Conservation (phyloP, 176 grass and related monocot genomes). For the Phoenix roebelenii region DNA sequence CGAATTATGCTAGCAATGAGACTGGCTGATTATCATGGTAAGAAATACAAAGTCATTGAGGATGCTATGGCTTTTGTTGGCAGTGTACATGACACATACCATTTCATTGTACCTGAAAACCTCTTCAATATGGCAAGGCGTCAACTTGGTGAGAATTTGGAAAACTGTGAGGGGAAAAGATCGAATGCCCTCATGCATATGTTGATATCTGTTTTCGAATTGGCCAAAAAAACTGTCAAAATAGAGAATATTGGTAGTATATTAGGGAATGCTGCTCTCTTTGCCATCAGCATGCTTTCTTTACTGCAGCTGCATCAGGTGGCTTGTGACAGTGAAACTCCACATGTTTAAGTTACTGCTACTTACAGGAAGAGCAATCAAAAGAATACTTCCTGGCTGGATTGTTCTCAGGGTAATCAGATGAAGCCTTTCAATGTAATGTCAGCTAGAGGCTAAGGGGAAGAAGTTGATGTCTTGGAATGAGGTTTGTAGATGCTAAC, state of each 20-base stretch:
- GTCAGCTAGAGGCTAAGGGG: slow-evolving; percentile 38
- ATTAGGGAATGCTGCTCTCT: slow-evolving; percentile 52
- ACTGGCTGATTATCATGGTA: slow-evolving; percentile 67
- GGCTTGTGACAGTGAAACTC: slow-evolving; percentile 13
- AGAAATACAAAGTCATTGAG: slow-evolving; percentile 63
- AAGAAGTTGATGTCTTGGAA: no score
- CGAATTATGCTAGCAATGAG: slow-evolving; percentile 55
- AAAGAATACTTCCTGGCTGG: background rate
- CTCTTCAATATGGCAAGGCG: slow-evolving; percentile 13
- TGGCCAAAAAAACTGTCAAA: slow-evolving; percentile 46
- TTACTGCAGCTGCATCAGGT: background rate
- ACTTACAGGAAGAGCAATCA: slow-evolving; percentile 21
- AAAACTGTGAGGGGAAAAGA: slow-evolving; percentile 23
- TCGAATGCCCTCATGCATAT: slow-evolving; percentile 38
- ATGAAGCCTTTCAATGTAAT: slow-evolving; percentile 27
- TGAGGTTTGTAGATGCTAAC: no score
- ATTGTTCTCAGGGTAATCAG: background rate
- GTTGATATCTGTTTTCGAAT: slow-evolving; percentile 40
- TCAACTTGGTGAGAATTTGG: slow-evolving; percentile 25
- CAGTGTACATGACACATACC: slow-evolving; percentile 36
- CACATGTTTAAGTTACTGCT: slow-evolving; percentile 3
- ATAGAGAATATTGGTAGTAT: slow-evolving; percentile 32
- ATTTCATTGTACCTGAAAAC: slow-evolving; percentile 45
- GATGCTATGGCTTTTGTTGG: slow-evolving; percentile 72
- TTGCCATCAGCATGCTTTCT: slow-evolving; percentile 41